Percentiles rank a stretch among this genome's conserved stretches.
Evolutionary conservation across 2,329 filamentous ascomycete species (phyloP).

Genomic region (Colletotrichum eremochloae): DNA sequence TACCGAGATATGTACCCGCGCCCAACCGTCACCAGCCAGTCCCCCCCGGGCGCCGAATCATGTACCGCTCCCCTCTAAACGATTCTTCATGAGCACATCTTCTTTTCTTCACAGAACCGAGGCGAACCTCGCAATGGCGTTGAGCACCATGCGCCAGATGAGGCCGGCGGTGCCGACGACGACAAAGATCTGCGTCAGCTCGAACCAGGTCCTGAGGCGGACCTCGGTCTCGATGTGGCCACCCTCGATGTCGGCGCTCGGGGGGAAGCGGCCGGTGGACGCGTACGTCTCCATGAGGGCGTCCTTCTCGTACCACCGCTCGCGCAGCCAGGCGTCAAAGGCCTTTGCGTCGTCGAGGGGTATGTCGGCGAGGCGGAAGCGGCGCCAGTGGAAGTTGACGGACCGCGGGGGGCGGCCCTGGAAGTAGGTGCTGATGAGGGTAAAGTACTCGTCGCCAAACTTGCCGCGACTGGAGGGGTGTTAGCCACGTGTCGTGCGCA

Average conservation of each 20-base stretch:
- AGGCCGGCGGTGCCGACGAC: constrained; percentile 61
- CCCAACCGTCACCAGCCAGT: neutral
- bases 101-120: neutral
- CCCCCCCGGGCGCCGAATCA: neutral
- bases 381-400: constrained; percentile 96
- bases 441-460: constrained; percentile 93
- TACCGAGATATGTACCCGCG: constrained; percentile 13
- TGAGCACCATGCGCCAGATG: constrained; percentile 56
- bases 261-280: constrained; percentile 83
- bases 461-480: constrained; percentile 72
- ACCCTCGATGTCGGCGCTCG: constrained; percentile 56
- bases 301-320: constrained; percentile 94
- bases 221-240: constrained; percentile 71
- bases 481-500: constrained; percentile 16
- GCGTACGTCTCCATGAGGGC: constrained; percentile 86
- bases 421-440: constrained; percentile 87
- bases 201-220: constrained; percentile 65
- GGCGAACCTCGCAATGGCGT: constrained; percentile 40
- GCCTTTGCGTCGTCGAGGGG: constrained; percentile 79
- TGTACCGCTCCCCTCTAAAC: neutral
- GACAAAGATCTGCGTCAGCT: constrained; percentile 68
- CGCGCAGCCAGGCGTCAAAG: constrained; percentile 88
- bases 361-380: constrained; percentile 84
- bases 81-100: neutral
- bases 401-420: constrained; percentile 91